Evolutionary conservation across 495 filamentous ascomycete genomes (phyloP), one percentile per base, ranked within the genome.

Genomic region (Baudoinia panamericana): DNA sequence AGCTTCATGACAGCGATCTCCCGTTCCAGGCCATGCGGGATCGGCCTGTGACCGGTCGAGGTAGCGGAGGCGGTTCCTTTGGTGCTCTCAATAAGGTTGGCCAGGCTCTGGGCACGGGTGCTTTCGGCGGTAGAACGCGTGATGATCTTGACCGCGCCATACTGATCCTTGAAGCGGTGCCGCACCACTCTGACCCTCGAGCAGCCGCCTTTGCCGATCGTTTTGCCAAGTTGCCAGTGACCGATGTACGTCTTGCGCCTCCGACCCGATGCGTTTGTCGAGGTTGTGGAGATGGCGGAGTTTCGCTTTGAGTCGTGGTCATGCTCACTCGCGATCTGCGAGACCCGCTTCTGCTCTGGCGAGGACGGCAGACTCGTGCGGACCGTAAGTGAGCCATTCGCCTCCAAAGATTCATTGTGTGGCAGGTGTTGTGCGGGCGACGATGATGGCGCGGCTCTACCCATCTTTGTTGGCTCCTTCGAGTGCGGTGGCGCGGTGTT

Each of bases 1-100:
- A 96, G 68, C 58, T 92, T 96, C 76, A 96, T 88, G 43, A 97
- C 88, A 8, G 84, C 82, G 27, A 93, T 82, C 54, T 97, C 90
- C 25, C 90, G 70, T 55, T 96, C 90, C 33, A 96, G 82, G 1
- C 78, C 80, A 48, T 81, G 72, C 1, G 87, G 87, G 62, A 95
- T 87, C 22, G 72, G 41, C 73, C 71, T 45, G 71, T 62, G 12
- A 2, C 49, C 54, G 16, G 55, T 26, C 19, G 51, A 44, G 28
- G 39, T 34, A 13, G 29, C 23, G 1, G 52, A 30, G 2, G 37
- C 39, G 26, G 54, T 53, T 10, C 51, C 43, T 18, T 55, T 44
- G 5, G 55, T 54, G 43, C 50, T 61, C 49, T 60, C 48, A 34
- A 58, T 53, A 54, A 93, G 71, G 21, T 76, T 74, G 0, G 77